phyloP scores from a whole-genome alignment of 2,329 filamentous ascomycete species.

The Sporothrix protearum region DNA sequence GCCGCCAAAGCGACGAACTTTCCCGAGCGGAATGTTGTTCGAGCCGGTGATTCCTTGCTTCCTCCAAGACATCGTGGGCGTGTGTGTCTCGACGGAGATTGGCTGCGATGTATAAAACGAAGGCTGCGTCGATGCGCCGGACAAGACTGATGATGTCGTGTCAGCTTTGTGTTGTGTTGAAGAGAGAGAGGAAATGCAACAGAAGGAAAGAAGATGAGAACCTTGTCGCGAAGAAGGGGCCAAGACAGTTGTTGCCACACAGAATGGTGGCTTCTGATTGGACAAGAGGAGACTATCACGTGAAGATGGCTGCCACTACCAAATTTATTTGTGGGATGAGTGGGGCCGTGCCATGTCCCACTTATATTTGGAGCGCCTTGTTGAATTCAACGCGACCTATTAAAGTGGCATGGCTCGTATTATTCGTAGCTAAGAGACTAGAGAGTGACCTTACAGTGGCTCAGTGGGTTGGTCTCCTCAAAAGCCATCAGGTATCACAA shows the following conservation, averaged over 20 bases:
- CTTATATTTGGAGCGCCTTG: background rate
- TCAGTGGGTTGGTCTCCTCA: too few relatives aligned
- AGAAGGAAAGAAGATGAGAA: background rate
- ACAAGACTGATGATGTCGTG: background rate
- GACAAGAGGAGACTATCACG: background rate
- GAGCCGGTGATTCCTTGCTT: constrained; percentile 89
- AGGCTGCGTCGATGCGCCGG: background rate
- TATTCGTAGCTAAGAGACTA: too few relatives aligned
- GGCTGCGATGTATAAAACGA: background rate
- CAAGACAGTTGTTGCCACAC: background rate
- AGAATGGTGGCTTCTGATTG: background rate
- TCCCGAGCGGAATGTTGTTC: constrained; percentile 95
- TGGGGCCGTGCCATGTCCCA: too few relatives aligned
- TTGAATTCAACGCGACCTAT: too few relatives aligned
- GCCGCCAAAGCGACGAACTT: constrained; percentile 72
- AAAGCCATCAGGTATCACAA: too few relatives aligned
- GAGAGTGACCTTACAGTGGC: too few relatives aligned
- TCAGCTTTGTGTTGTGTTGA: background rate
- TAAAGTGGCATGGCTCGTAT: too few relatives aligned
- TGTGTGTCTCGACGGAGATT: background rate
- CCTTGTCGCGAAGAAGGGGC: background rate
- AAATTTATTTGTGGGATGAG: background rate
- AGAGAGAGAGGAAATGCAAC: too few relatives aligned
- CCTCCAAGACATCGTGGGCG: constrained; percentile 59
- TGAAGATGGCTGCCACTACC: background rate